These are phyloP conservation scores for Teunomyces funiuensis DNA, from an alignment of 805 yeast genomes.

Conservation along the genomic window DNA sequence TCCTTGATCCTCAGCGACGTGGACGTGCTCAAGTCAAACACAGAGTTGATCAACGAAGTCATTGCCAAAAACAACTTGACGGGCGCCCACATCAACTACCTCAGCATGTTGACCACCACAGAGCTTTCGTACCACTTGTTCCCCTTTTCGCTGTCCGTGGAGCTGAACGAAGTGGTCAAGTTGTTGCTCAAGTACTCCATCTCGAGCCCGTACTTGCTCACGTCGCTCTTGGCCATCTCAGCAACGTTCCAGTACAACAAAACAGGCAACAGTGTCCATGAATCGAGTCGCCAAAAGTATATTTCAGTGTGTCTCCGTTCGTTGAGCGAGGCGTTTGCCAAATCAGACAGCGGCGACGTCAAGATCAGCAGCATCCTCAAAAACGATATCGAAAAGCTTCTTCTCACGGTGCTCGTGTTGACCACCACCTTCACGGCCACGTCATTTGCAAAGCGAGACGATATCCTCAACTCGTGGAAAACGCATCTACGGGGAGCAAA, in stretches of 20 bases:
- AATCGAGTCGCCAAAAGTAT: conserved; percentile 19
- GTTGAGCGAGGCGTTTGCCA: conserved; percentile 20
- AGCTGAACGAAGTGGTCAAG: conserved; percentile 33
- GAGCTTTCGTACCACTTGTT: conserved; percentile 32
- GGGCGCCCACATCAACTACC: conserved; percentile 32
- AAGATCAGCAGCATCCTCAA: neutral
- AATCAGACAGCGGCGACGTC: conserved; percentile 8
- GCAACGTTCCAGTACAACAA: conserved; percentile 28
- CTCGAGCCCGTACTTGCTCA: conserved; percentile 21
- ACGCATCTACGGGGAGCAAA: conserved; percentile 26
- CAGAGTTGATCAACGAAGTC: conserved; percentile 26
- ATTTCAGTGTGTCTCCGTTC: conserved; percentile 19
- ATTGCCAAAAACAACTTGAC: conserved; percentile 22
- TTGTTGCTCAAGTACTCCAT: conserved; percentile 21
- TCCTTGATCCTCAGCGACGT: neutral
- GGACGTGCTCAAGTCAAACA: conserved; percentile 15
- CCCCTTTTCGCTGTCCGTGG: conserved; percentile 39
- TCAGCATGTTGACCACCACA: conserved; percentile 28
- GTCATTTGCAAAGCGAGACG: conserved; percentile 10
- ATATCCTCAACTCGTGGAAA: conserved; percentile 20
- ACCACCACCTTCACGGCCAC: conserved; percentile 25
- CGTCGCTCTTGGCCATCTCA: conserved; percentile 23
- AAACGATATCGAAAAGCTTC: conserved; percentile 23
- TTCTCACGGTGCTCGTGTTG: conserved; percentile 25
- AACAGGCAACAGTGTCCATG: conserved; percentile 21